Conservation (phyloP, 148 eudicot species). For the Cornus kousa region DNA sequence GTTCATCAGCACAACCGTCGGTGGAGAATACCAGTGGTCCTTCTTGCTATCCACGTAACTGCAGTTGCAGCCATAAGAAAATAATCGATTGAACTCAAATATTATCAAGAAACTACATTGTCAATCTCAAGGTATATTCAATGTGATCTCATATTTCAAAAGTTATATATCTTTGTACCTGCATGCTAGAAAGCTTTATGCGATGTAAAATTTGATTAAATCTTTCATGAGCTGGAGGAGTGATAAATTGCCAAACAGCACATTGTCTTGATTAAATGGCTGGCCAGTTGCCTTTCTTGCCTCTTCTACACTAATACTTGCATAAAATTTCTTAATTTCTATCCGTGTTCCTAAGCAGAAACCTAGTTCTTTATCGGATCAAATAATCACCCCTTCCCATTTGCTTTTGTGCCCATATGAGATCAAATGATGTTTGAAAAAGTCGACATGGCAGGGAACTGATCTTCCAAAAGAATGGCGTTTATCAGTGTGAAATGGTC, state of each 20-base stretch:
- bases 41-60: conserved; percentile 65
- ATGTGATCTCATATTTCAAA: background rate
- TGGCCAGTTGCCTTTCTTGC: background rate
- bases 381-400: background rate
- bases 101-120: background rate
- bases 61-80: conserved; percentile 4
- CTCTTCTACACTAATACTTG: background rate
- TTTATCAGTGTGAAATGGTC: background rate
- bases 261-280: background rate
- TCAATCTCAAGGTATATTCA: background rate
- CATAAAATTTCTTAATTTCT: background rate
- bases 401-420: background rate
- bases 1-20: conserved; percentile 50
- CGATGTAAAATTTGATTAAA: background rate
- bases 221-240: background rate
- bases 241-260: background rate
- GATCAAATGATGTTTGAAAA: too few relatives aligned
- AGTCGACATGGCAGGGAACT: too few relatives aligned
- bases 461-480: too few relatives aligned
- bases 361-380: too few relatives aligned
- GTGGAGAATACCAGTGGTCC: conserved; percentile 66
- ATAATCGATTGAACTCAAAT: background rate
- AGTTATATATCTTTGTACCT: background rate
- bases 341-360: too few relatives aligned
- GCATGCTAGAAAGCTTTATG: background rate